Conservation (phyloP, 148 eudicot species). For the Suaeda aralocaspica region DNA sequence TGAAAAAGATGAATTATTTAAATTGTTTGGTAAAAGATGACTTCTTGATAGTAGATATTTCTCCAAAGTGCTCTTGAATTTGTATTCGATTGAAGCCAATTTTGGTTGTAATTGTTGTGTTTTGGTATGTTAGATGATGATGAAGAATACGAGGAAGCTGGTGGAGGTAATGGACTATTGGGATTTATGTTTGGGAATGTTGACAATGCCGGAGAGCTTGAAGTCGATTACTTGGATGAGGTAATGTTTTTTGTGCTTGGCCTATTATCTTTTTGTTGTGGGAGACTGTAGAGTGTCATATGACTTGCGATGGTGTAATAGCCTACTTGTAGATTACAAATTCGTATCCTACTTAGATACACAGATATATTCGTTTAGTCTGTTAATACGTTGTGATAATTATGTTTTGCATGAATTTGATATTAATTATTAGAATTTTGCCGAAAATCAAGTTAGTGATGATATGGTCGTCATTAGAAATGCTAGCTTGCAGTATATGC, state of each 20-base stretch:
- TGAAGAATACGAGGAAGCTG: conserved; percentile 79
- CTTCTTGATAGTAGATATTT: too few relatives aligned
- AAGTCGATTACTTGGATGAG: conserved; percentile 96
- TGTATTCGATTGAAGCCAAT: too few relatives aligned
- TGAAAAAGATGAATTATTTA: too few relatives aligned
- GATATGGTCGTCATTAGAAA: too few relatives aligned
- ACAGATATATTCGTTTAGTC: not conserved
- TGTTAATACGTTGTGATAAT: not conserved
- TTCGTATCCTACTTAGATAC: not conserved
- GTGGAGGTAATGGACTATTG: conserved; percentile 67
- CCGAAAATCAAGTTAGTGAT: too few relatives aligned
- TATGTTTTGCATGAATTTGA: not conserved
- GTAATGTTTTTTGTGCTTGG: conserved; percentile 27
- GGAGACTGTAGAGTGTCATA: not conserved
- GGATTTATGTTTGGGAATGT: conserved; percentile 98
- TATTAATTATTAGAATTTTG: not conserved
- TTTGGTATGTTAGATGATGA: too few relatives aligned
- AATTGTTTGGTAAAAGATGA: too few relatives aligned
- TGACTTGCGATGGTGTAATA: not conserved
- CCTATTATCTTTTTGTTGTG: not conserved
- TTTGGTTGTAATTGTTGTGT: too few relatives aligned
- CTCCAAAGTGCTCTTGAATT: too few relatives aligned
- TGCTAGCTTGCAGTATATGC: too few relatives aligned
- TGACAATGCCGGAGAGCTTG: conserved; percentile 86
- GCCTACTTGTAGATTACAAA: not conserved